Conservation (phyloP, 768 basidiomycete species). For the Termitomyces sp. region DNA sequence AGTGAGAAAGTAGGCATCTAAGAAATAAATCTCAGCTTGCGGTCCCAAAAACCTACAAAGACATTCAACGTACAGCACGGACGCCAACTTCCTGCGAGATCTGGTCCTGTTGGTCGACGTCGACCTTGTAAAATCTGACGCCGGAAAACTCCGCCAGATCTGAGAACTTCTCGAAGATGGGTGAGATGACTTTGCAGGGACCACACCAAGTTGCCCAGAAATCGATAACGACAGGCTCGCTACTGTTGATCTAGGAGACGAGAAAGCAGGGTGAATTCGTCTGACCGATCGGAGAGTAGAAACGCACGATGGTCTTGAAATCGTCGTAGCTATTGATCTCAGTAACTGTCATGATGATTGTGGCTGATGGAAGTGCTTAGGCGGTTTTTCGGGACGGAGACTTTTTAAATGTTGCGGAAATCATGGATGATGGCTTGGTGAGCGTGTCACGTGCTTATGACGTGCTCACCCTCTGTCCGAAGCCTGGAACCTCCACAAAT, state of each 20-base stretch:
- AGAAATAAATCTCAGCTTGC: neutral
- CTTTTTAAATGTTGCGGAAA: slow-evolving; percentile 1
- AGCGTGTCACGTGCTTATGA: slow-evolving; percentile 14
- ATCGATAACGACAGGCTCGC: slow-evolving; percentile 50
- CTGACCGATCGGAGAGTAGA: neutral
- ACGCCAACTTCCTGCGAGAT: slow-evolving; percentile 45
- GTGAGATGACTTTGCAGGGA: slow-evolving; percentile 62
- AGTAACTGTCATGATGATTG: slow-evolving; percentile 31
- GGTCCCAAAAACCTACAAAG: neutral
- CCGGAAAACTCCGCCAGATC: slow-evolving; percentile 20
- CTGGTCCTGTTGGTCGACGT: slow-evolving; percentile 54
- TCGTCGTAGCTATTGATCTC: slow-evolving; percentile 26
- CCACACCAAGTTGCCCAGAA: slow-evolving; percentile 81
- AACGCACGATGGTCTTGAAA: slow-evolving; percentile 41
- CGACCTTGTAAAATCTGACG: slow-evolving; percentile 66
- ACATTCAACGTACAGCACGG: slow-evolving; percentile 6
- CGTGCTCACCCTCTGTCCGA: slow-evolving; percentile 1
- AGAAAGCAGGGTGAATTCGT: neutral
- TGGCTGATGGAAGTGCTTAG: neutral
- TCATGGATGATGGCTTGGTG: slow-evolving; percentile 7
- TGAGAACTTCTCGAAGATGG: slow-evolving; percentile 57
- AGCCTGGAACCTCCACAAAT: neutral
- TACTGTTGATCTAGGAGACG: slow-evolving; percentile 35
- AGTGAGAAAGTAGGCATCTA: slow-evolving; percentile 31
- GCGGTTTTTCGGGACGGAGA: neutral